These are phyloP conservation scores for Flaveria brownii DNA, from an alignment of 129 eudicot species.

Conservation along the genomic window DNA sequence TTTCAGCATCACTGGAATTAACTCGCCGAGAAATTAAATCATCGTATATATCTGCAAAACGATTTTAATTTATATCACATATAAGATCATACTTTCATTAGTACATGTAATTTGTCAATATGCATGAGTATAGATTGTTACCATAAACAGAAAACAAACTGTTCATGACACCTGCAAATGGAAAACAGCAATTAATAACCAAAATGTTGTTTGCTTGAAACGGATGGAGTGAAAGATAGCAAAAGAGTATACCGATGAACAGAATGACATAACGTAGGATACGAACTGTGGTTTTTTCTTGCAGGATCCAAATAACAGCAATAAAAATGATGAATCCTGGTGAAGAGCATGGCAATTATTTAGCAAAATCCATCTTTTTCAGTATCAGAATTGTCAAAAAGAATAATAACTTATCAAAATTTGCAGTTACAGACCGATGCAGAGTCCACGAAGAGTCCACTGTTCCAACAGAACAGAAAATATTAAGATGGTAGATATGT, in stretches of 20 bases:
- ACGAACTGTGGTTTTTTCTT: constrained; percentile 64
- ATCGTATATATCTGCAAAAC: constrained; percentile 85
- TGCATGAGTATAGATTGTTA: constrained; percentile 33
- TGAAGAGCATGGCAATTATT: neutral
- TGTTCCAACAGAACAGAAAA: constrained; percentile 44
- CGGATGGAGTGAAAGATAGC: constrained; percentile 12
- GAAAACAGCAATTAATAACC: constrained; percentile 29
- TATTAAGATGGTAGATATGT: constrained; percentile 23
- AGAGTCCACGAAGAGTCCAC: constrained; percentile 99
- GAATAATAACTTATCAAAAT: constrained; percentile 15
- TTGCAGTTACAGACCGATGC: constrained; percentile 71
- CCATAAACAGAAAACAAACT: constrained; percentile 97
- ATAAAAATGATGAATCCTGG: constrained; percentile 87
- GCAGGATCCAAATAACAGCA: constrained; percentile 77
- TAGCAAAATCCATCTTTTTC: constrained; percentile 2
- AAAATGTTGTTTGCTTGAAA: constrained; percentile 22
- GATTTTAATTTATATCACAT: neutral
- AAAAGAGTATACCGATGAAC: constrained; percentile 70
- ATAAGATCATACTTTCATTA: neutral
- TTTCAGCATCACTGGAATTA: constrained; percentile 97
- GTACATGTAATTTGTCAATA: constrained; percentile 2
- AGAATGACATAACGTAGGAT: constrained; percentile 81
- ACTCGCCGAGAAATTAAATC: constrained; percentile 92
- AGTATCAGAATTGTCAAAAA: neutral
- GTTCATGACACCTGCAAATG: constrained; percentile 93